Percentiles rank a stretch among this genome's conserved stretches.
Evolutionary conservation across 805 yeast genomes (phyloP).

Genomic region (Starmerella geochares): DNA sequence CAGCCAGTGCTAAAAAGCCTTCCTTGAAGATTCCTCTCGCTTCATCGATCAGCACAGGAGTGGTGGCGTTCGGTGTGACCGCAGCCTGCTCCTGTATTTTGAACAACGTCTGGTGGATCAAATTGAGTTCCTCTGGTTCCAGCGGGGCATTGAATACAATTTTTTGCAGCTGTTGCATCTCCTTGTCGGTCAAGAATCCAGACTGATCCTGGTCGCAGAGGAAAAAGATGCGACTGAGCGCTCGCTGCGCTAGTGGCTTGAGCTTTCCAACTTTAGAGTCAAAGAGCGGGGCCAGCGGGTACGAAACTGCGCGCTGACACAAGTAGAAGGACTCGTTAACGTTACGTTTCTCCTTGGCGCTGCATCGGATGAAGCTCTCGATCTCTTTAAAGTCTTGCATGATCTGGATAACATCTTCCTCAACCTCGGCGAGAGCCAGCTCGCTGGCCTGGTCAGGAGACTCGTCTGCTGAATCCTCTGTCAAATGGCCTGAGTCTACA

Average conservation of each 20-base stretch:
- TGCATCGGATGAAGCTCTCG: conserved; percentile 80
- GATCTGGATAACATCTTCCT: conserved; percentile 75
- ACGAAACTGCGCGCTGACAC: conserved; percentile 86
- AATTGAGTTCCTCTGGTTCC: conserved; percentile 35
- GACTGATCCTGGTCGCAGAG: conserved; percentile 86
- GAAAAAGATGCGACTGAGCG: conserved; percentile 69
- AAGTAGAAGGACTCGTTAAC: conserved; percentile 86
- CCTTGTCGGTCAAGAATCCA: conserved; percentile 62
- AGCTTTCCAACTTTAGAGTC: conserved; percentile 81
- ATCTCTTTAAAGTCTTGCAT: conserved; percentile 87
- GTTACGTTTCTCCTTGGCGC: conserved; percentile 74
- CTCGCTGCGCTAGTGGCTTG: conserved; percentile 66
- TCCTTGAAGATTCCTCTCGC: conserved; percentile 51
- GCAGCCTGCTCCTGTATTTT: conserved; percentile 28
- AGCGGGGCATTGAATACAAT: conserved; percentile 60
- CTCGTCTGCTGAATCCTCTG: conserved; percentile 13
- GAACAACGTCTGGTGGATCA: conserved; percentile 33
- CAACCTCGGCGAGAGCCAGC: conserved; percentile 33
- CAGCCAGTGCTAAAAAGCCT: conserved; percentile 71
- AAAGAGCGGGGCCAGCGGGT: conserved; percentile 84
- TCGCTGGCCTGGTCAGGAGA: conserved; percentile 4
- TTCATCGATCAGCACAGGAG: neutral
- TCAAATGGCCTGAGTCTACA: no score
- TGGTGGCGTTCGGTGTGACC: conserved; percentile 12
- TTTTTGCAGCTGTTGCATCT: conserved; percentile 57